Percentiles rank a stretch among this genome's conserved stretches.
These are phyloP conservation scores for Metarhizium guizhouense DNA, from an alignment of 2,329 filamentous ascomycete genomes.

Conservation along the genomic window DNA sequence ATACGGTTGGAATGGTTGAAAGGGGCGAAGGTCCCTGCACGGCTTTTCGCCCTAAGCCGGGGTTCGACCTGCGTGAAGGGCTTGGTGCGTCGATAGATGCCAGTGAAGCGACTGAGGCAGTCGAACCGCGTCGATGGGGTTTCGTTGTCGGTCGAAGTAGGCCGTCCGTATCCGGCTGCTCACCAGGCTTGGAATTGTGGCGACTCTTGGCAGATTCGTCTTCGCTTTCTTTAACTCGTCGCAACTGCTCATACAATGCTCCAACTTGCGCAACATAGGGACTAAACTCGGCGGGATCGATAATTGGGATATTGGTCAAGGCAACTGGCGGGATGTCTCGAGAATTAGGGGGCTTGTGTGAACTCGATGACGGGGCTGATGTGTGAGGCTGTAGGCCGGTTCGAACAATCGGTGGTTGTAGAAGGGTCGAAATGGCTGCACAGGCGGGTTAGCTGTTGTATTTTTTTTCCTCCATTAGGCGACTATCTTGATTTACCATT, in stretches of 20 bases:
- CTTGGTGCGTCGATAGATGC: conserved; percentile 39
- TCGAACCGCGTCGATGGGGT: conserved; percentile 24
- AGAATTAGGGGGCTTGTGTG: conserved; percentile 74
- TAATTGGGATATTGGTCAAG: conserved; percentile 75
- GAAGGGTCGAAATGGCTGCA: conserved; percentile 81
- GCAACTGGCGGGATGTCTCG: conserved; percentile 90
- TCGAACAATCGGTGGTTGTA: conserved; percentile 82
- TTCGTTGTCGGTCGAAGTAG: conserved; percentile 35
- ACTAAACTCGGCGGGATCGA: conserved; percentile 73
- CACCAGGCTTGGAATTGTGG: conserved; percentile 33
- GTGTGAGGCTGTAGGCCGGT: conserved; percentile 79
- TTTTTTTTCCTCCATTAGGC: not conserved
- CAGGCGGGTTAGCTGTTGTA: conserved; percentile 1
- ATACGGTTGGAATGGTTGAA: conserved; percentile 85
- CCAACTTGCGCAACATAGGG: conserved; percentile 81
- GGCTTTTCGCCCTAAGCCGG: conserved; percentile 45
- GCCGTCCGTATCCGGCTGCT: conserved; percentile 33
- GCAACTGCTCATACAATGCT: conserved; percentile 79
- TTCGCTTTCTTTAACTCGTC: conserved; percentile 69
- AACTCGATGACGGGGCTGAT: conserved; percentile 56
- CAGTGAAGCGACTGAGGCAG: conserved; percentile 38
- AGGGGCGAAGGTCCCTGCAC: conserved; percentile 72
- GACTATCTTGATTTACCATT: conserved; percentile 51
- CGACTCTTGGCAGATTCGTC: conserved; percentile 47
- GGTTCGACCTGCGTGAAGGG: conserved; percentile 34